Evolutionary conservation across 2,329 filamentous ascomycete species (phyloP).

Genomic region (Claviceps africana): DNA sequence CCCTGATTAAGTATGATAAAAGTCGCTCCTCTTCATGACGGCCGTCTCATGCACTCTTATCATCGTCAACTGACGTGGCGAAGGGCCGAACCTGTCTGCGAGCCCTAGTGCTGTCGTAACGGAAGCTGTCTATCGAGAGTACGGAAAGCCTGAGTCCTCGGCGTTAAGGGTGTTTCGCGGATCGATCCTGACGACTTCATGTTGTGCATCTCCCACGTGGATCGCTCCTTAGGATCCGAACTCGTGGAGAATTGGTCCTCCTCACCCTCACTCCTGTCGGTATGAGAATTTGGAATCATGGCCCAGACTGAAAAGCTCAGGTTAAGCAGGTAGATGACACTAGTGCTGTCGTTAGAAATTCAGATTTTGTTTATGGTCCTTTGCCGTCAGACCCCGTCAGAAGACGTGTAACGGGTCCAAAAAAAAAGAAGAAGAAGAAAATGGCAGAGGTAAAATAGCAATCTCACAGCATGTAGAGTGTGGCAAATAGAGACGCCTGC

Average conservation of each 20-base stretch:
- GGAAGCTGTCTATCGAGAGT: conserved; percentile 45
- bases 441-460: neutral
- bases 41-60: neutral
- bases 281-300: conserved; percentile 40
- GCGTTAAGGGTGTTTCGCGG: conserved; percentile 39
- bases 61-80: neutral
- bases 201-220: conserved; percentile 44
- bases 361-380: neutral
- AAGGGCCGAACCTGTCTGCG: neutral
- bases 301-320: conserved; percentile 45
- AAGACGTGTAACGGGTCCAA: neutral
- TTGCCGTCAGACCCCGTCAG: neutral
- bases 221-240: conserved; percentile 25
- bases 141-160: conserved; percentile 54
- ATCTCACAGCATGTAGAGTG: conserved; percentile 54
- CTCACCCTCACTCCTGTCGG: conserved; percentile 31
- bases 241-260: conserved; percentile 25
- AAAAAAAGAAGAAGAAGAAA: neutral
- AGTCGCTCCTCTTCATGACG: neutral
- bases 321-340: conserved; percentile 46
- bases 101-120: conserved; percentile 23
- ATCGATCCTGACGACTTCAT: conserved; percentile 24
- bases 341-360: conserved; percentile 14
- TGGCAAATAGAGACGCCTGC: conserved; percentile 51
- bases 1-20: neutral